Evolutionary conservation across 306 rosid species (phyloP).

Genomic region (Abrus pulchellus): DNA sequence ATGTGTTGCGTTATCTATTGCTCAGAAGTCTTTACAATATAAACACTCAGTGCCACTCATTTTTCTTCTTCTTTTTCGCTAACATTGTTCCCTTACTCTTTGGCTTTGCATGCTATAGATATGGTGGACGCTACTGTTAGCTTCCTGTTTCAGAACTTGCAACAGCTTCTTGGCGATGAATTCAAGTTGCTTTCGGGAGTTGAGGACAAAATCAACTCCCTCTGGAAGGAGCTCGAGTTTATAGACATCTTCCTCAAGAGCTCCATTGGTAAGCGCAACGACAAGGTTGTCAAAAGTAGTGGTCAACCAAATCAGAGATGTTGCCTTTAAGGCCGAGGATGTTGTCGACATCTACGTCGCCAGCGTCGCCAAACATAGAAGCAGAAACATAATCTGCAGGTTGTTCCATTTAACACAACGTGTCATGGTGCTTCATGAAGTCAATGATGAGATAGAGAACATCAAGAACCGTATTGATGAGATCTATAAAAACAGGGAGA

Average conservation of each 20-base stretch:
- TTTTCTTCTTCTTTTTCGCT: too few relatives aligned
- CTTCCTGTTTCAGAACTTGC: slow-evolving; percentile 9
- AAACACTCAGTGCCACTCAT: too few relatives aligned
- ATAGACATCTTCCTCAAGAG: slow-evolving; percentile 14
- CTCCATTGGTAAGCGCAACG: slow-evolving; percentile 1
- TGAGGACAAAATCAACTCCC: neutral
- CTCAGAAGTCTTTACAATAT: too few relatives aligned
- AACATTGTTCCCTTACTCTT: too few relatives aligned
- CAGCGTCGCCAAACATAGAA: neutral
- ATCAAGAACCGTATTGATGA: neutral
- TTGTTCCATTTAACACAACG: neutral
- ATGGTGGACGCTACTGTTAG: slow-evolving; percentile 31
- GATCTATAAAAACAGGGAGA: neutral
- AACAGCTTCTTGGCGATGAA: neutral
- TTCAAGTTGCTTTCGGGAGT: neutral
- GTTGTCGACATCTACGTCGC: slow-evolving; percentile 22
- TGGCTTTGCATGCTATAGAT: too few relatives aligned
- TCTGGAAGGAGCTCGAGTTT: neutral
- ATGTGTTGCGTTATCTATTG: too few relatives aligned
- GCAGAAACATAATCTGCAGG: neutral
- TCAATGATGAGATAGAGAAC: neutral
- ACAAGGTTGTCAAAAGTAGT: neutral
- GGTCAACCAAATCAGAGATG: slow-evolving; percentile 39
- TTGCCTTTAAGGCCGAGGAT: slow-evolving; percentile 30
- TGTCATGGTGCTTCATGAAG: neutral